Conservation (phyloP, 257 asterid species). For the Knoxia roxburghii region DNA sequence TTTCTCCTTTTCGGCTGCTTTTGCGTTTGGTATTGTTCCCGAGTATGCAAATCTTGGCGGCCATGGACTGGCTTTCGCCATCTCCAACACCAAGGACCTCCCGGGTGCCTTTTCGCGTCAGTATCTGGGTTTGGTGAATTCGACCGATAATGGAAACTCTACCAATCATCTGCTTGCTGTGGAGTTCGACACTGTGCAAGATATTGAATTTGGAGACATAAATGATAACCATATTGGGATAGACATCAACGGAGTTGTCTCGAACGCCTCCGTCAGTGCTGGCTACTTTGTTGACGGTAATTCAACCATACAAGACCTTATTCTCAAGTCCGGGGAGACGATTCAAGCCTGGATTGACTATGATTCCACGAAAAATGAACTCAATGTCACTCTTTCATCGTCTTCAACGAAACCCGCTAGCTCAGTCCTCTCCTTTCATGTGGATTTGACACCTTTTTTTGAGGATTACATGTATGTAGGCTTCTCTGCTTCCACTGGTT, state of each 20-base stretch:
- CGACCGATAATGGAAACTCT: constrained; percentile 34
- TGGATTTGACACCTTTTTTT: constrained; percentile 50
- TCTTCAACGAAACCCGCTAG: constrained; percentile 43
- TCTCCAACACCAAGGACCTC: constrained; percentile 32
- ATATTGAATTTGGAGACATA: constrained; percentile 47
- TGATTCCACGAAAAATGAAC: constrained; percentile 26
- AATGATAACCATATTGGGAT: constrained; percentile 72
- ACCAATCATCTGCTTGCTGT: constrained; percentile 70
- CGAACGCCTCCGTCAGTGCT: constrained; percentile 52
- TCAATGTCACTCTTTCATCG: constrained; percentile 56
- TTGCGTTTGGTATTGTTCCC: constrained; percentile 62
- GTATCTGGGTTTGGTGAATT: constrained; percentile 53
- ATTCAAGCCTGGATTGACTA: constrained; percentile 73
- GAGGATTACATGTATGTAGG: constrained; percentile 68
- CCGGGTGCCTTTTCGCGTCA: constrained; percentile 47
- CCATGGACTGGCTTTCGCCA: constrained; percentile 62
- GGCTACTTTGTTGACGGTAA: constrained; percentile 29
- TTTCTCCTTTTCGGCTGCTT: constrained; percentile 59
- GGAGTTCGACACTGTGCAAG: constrained; percentile 59
- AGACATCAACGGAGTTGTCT: constrained; percentile 45
- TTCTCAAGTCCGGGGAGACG: constrained; percentile 43
- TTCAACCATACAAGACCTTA: constrained; percentile 18
- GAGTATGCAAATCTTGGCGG: constrained; percentile 48
- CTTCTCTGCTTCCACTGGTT: constrained; percentile 79
- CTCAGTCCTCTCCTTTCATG: constrained; percentile 45